Evolutionary conservation across 2,329 filamentous ascomycete genomes (phyloP), one percentile per base, ranked within the genome.

Genomic region (Phialemonium atrogriseum): DNA sequence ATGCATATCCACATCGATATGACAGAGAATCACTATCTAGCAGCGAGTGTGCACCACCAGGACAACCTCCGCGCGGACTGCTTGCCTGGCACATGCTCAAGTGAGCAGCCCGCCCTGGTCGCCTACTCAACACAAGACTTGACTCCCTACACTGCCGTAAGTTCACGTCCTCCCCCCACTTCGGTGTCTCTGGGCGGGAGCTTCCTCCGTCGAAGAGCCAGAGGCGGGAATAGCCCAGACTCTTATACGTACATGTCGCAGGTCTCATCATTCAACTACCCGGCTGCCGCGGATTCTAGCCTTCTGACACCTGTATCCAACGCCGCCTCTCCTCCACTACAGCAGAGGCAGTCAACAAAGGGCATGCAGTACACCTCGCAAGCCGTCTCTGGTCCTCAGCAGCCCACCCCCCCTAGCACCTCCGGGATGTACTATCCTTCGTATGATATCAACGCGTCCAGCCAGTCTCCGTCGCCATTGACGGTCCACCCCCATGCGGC

Each of bases 281-380:
- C 56, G 28, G 45, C 58, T 10, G 44, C 45, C 39, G 50, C 42
- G 32, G 65, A 69, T 40, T 48, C 59, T 22, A 56, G 54, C 26
- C 53, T 72, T 34, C 51, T 69, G 29, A 70, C 68, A n/a, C 68
- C 70, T 16, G 60, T 62, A n/a, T 71, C 69, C 27, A 55, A 56
- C 28, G 55, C 58, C 34, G 60, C 54, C 17, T 73, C 68, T 19
- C 68, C 68, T 32, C 61, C 62, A 29, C 43, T 68, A 25, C 55
- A 60, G 32, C 62, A 68, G 34, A 55, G 54, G 31, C 50, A 51
- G 33, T 35, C 45, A 10, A 20, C 38, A 23, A 66, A 68, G 41
- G 52, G 58, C 29, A 52, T 56, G 43, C 50, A 66, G 39, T 45
- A 44, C 33, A 44, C 59, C 44, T 47, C 50, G 11, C 55, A 54